phyloP scores from a whole-genome alignment of 23 red algal genomes.

The Gracilaria gracilis region DNA sequence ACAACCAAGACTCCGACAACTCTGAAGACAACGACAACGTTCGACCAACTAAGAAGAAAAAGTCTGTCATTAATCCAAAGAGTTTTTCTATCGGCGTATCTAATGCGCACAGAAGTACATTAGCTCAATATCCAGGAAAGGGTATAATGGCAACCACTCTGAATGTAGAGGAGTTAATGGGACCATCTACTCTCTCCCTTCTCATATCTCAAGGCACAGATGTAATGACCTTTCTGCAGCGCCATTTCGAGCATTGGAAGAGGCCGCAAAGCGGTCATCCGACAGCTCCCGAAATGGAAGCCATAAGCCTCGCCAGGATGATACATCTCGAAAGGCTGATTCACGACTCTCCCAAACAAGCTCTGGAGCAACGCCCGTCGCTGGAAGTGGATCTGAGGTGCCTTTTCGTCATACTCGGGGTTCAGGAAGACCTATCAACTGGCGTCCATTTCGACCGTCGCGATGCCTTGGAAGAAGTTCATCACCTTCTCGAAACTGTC shows the following conservation, averaged over 20 bases:
- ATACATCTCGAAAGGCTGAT: slow-evolving; percentile 23
- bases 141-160: neutral
- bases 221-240: neutral
- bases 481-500: no score
- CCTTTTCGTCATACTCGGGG: neutral
- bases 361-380: neutral
- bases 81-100: neutral
- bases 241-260: neutral
- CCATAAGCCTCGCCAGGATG: slow-evolving; percentile 11
- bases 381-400: slow-evolving; percentile 23
- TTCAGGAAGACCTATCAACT: slow-evolving; percentile 13
- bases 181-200: neutral
- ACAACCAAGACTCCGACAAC: no score
- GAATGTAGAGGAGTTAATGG: neutral
- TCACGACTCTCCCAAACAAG: neutral
- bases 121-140: slow-evolving; percentile 16
- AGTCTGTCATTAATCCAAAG: neutral
- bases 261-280: neutral
- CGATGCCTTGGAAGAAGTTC: neutral
- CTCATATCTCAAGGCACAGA: slow-evolving; percentile 23
- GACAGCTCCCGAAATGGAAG: neutral
- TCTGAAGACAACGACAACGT: no score
- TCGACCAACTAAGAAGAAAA: neutral
- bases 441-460: neutral
- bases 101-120: neutral